Base-by-base conservation (phyloP, 768 basidiomycete species). In the Sarcodon sp. region DNA sequence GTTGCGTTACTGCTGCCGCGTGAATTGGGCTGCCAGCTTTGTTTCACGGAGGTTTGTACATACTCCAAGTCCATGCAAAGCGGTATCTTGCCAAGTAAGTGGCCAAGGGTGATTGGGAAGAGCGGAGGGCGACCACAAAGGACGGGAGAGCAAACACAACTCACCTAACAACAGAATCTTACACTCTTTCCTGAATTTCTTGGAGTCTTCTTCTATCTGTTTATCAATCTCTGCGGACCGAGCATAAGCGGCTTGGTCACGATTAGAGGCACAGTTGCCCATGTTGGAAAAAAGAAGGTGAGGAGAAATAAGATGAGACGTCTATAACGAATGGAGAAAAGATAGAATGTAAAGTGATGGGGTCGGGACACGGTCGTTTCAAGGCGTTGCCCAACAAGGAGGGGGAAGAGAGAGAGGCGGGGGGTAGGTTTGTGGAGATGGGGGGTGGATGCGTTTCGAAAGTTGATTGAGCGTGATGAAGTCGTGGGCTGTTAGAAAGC, bases 151-250 rank as follows among this genome's bases (percentile, higher is more conserved):
- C 21, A 27, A 27, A 27, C 21, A 27, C 47, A n/a, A 52, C 87
- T 46, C 52, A 87, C 90, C 92, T n/a, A 96, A 70, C 11, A 96
- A 68, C 16, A 96, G 65, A 55, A 96, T 92, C 75, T 93, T 93
- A 70, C 88, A 92, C 61, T 93, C 91, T 57, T 81, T 79, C 61
- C 83, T 82, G 53, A 83, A 84, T 62, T 75, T 80, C 62, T 77
- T 80, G 12, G 73, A 75, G 62, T 93, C 92, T 66, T 92, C 89
- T 60, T 92, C 88, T 47, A 92, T 76, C 64, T 79, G 75, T 53
- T 74, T 77, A 72, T 92, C 89, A 56, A 92, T 92, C 58, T 70
- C 68, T 61, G 83, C 81, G 13, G 81, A 84, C 60, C 70, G 70
- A 44, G 74, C 72, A 60, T 74, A 78, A 53, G 73, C 79, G 32